These are phyloP conservation scores for Penicillium bialowiezense DNA, from an alignment of 495 filamentous ascomycete species.

Conservation along the genomic window DNA sequence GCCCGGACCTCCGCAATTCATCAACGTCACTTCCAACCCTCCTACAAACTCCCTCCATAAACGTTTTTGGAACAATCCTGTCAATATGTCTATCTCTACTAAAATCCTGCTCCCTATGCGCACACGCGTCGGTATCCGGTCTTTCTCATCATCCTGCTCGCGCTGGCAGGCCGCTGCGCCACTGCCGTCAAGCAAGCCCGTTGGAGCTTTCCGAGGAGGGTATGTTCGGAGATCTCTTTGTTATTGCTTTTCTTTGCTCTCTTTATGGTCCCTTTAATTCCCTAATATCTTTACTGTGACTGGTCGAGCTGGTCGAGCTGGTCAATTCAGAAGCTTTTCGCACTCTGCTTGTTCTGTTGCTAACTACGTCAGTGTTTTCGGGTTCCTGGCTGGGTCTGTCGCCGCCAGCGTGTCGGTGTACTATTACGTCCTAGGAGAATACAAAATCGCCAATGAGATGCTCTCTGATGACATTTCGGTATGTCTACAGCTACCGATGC, in stretches of 20 bases:
- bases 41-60: constrained; percentile 2
- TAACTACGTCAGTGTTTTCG: constrained; percentile 65
- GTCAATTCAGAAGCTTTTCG: neutral
- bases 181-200: constrained; percentile 71
- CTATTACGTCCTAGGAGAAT: constrained; percentile 89
- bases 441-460: constrained; percentile 89
- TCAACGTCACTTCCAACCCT: constrained; percentile 33
- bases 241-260: neutral
- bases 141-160: constrained; percentile 37
- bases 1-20: constrained; percentile 19
- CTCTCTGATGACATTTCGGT: constrained; percentile 96
- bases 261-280: neutral
- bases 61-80: constrained; percentile 7
- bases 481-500: constrained; percentile 36
- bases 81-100: constrained; percentile 22
- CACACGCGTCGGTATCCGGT: constrained; percentile 26
- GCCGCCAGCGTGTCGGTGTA: constrained; percentile 79
- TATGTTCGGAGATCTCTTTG: constrained; percentile 41
- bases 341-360: neutral
- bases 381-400: constrained; percentile 85
- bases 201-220: constrained; percentile 93
- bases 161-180: constrained; percentile 36
- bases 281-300: neutral
- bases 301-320: neutral
- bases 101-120: constrained; percentile 22